These are phyloP conservation scores for Xylaria sp. DNA, from an alignment of 495 filamentous ascomycete species.

Conservation along the genomic window DNA sequence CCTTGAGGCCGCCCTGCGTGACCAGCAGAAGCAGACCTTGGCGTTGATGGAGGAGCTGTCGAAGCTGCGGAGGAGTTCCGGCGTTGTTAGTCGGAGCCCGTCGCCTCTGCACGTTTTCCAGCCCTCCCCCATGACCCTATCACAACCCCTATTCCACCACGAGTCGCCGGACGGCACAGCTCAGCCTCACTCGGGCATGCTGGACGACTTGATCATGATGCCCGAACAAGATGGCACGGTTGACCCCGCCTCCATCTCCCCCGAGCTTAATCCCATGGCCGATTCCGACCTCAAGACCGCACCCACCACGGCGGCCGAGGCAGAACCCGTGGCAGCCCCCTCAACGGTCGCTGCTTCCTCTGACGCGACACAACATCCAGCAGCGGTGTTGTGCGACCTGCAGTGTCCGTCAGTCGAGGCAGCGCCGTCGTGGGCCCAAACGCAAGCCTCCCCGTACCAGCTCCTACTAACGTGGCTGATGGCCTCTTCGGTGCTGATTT, in stretches of 20 bases:
- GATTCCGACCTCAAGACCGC: constrained; percentile 38
- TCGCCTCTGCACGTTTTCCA: constrained; percentile 47
- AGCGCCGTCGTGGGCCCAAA: constrained; percentile 64
- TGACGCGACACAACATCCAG: constrained; percentile 99
- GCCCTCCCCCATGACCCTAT: constrained; percentile 57
- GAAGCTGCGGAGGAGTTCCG: constrained; percentile 63
- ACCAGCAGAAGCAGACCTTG: constrained; percentile 70
- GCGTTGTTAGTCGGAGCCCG: constrained; percentile 53
- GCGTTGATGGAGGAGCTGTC: constrained; percentile 70
- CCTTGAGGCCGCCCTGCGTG: constrained; percentile 68
- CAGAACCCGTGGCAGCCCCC: constrained; percentile 34
- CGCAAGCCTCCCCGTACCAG: constrained; percentile 64
- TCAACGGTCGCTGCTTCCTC: constrained; percentile 66
- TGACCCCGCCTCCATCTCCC: constrained; percentile 62
- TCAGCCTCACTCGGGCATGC: constrained; percentile 34
- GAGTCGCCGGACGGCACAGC: constrained; percentile 45
- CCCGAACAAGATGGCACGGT: constrained; percentile 53
- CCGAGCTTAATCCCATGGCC: constrained; percentile 54
- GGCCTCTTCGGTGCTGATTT: constrained; percentile 73
- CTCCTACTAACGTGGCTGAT: constrained; percentile 69
- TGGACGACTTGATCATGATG: constrained; percentile 49
- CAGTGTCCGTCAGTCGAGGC: constrained; percentile 89
- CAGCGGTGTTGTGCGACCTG: constrained; percentile 99
- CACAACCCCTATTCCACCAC: constrained; percentile 55
- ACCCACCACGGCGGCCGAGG: constrained; percentile 32